phyloP scores from a whole-genome alignment of 2,329 filamentous ascomycete genomes.

The Ascochyta fabae region DNA sequence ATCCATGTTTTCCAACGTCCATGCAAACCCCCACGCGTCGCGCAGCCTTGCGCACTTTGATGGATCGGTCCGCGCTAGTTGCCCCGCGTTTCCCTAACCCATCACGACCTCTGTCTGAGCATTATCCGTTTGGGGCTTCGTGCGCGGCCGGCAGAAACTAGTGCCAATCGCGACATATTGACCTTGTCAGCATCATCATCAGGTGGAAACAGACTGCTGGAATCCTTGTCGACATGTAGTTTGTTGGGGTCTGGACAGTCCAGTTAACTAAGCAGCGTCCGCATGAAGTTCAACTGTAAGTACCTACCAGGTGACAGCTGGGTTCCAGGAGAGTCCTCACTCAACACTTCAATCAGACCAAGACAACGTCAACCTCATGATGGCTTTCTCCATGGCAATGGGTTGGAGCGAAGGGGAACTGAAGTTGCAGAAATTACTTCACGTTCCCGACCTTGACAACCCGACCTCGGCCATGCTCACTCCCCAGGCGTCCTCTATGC shows the following conservation, averaged over 20 bases:
- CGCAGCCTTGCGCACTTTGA: background rate
- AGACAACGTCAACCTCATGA: slow-evolving; percentile 19
- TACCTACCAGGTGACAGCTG: too few species aligned
- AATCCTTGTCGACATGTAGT: background rate
- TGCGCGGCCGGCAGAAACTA: slow-evolving; percentile 16
- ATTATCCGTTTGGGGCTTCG: background rate
- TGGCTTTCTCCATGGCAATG: slow-evolving; percentile 54
- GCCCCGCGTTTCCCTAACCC: background rate
- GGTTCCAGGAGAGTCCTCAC: too few species aligned
- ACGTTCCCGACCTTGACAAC: slow-evolving; percentile 65
- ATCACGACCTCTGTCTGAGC: background rate
- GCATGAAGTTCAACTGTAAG: too few species aligned
- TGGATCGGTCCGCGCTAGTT: slow-evolving; percentile 1
- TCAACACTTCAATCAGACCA: too few species aligned
- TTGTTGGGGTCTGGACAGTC: background rate
- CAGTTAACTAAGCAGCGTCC: background rate
- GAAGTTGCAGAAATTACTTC: slow-evolving; percentile 68
- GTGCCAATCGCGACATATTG: slow-evolving; percentile 16
- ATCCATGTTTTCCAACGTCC: too few species aligned
- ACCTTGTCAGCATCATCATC: slow-evolving; percentile 4
- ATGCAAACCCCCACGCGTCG: background rate
- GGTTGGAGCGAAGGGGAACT: slow-evolving; percentile 71
- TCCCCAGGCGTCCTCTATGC: slow-evolving; percentile 64
- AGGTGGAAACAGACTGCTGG: background rate
- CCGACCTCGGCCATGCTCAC: slow-evolving; percentile 71